Conservation (phyloP, 176 grass and related monocot species). For the Thinopyrum elongatum region DNA sequence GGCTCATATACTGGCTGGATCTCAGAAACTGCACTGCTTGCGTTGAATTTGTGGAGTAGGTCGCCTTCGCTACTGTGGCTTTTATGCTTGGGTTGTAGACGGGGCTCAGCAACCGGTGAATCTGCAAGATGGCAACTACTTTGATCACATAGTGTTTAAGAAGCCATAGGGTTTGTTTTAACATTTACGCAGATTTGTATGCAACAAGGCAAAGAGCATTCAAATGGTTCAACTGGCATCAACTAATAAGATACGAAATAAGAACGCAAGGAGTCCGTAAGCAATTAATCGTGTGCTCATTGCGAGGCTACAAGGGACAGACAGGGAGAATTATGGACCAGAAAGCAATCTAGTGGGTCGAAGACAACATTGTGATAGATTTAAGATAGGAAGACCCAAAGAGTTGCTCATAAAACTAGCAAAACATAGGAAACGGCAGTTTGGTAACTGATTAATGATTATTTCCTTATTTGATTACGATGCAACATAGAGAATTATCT, state of each 20-base stretch:
- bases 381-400: neutral
- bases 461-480: neutral
- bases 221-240: neutral
- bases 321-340: neutral
- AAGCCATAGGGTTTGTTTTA: conserved; percentile 1
- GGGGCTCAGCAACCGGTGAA: conserved; percentile 4
- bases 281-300: neutral
- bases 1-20: conserved; percentile 36
- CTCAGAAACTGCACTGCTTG: conserved; percentile 33
- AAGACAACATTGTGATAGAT: neutral
- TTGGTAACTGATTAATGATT: neutral
- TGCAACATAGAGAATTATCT: neutral
- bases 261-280: neutral
- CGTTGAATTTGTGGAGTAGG: conserved; percentile 28
- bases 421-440: neutral
- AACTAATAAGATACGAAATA: conserved; percentile 1
- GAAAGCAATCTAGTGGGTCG: neutral
- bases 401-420: neutral
- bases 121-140: conserved; percentile 29
- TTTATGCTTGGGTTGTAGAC: conserved; percentile 14
- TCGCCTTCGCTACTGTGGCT: conserved; percentile 30
- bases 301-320: neutral
- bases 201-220: neutral
- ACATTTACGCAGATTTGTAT: neutral
- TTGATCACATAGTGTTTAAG: neutral